Conservation (phyloP, 1,284 basidiomycete species). For the Irpex sp. region DNA sequence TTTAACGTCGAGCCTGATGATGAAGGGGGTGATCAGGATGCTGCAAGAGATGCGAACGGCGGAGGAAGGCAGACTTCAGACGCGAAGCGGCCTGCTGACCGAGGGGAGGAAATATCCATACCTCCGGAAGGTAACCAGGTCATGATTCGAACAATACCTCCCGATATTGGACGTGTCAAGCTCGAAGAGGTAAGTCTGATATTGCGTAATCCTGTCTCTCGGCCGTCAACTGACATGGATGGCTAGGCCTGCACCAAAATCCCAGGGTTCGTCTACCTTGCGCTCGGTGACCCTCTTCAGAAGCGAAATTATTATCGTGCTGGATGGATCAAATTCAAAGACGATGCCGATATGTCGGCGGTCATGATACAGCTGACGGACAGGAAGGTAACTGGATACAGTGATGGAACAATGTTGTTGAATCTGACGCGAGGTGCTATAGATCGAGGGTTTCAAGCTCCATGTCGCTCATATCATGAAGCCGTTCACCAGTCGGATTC, state of each 20-base stretch:
- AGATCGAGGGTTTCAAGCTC: constrained; percentile 93
- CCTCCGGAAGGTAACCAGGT: constrained; percentile 83
- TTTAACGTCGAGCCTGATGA: constrained; percentile 70
- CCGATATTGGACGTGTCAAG: constrained; percentile 82
- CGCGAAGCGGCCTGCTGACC: constrained; percentile 40
- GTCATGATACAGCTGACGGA: constrained; percentile 75
- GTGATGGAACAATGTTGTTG: neutral
- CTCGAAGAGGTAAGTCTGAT: constrained; percentile 72
- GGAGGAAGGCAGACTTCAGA: constrained; percentile 38
- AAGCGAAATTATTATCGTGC: constrained; percentile 90
- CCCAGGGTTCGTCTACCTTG: constrained; percentile 75
- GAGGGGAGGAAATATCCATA: constrained; percentile 75
- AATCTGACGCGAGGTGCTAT: constrained; percentile 10
- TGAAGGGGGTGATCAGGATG: constrained; percentile 58
- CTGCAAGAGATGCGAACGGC: constrained; percentile 53
- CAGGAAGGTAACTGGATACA: constrained; percentile 59
- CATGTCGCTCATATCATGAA: constrained; percentile 83
- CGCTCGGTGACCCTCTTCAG: constrained; percentile 85
- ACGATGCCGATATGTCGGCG: constrained; percentile 76
- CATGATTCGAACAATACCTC: constrained; percentile 91
- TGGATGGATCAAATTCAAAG: constrained; percentile 85
- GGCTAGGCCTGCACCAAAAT: constrained; percentile 61
- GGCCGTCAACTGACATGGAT: constrained; percentile 6
- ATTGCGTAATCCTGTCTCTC: constrained; percentile 1
- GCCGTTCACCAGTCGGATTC: constrained; percentile 74